Percentiles rank a stretch among this genome's conserved stretches.
These are phyloP conservation scores for Entomortierella lignicola DNA, from an alignment of 192 early-diverging fungal genomes.

Conservation along the genomic window DNA sequence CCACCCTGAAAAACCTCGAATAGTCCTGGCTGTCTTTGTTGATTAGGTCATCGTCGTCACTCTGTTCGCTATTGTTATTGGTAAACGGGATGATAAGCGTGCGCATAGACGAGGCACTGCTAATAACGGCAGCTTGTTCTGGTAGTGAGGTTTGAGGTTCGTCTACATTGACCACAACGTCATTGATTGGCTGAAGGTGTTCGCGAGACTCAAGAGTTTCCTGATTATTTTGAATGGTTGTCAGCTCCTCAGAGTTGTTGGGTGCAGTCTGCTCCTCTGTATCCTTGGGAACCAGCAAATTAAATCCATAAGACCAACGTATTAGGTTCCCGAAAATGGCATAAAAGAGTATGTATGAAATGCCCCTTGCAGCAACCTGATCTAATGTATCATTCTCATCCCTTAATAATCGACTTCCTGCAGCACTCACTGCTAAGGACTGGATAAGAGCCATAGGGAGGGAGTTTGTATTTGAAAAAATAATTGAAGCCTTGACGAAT, in stretches of 20 bases:
- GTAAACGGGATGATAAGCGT: not conserved
- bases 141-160: not conserved
- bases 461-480: conserved; percentile 82
- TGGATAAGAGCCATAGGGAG: conserved; percentile 78
- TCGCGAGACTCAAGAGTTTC: not conserved
- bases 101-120: conserved; percentile 12
- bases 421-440: conserved; percentile 61
- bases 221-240: not conserved
- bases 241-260: not conserved
- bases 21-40: not conserved
- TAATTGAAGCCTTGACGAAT: conserved; percentile 68
- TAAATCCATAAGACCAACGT: conserved; percentile 83
- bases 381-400: conserved; percentile 54
- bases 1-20: not conserved
- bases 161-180: conserved; percentile 16
- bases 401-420: conserved; percentile 50
- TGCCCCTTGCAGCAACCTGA: conserved; percentile 66
- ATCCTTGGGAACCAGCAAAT: conserved; percentile 60
- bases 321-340: conserved; percentile 81
- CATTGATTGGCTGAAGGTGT: not conserved
- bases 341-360: conserved; percentile 85
- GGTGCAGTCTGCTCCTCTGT: not conserved
- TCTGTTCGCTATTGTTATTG: not conserved
- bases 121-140: not conserved
- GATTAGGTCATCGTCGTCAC: not conserved